Percentiles rank a stretch among this genome's conserved stretches.
phyloP scores from a whole-genome alignment of 1,284 basidiomycete genomes.

The Quambalaria eucalypti region DNA sequence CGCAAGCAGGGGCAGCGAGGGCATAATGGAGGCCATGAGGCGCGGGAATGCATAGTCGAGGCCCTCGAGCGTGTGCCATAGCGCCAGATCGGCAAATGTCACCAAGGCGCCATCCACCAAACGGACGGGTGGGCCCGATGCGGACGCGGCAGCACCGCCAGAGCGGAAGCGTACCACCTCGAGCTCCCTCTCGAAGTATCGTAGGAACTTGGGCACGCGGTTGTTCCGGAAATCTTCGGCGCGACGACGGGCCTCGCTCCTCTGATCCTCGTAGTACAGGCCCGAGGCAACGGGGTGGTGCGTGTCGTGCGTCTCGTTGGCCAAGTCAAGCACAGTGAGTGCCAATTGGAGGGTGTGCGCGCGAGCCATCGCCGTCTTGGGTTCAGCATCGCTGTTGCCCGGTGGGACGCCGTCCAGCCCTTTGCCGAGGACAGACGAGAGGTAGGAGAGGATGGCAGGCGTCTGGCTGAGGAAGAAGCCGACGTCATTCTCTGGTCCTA shows the following conservation, averaged over 20 bases:
- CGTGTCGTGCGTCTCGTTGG: conserved; percentile 49
- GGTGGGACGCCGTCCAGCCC: background rate
- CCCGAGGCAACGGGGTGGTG: conserved; percentile 20
- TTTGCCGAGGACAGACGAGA: conserved; percentile 47
- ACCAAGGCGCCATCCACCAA: too few species aligned
- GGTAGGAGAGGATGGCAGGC: conserved; percentile 50
- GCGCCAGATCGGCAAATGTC: conserved; percentile 51
- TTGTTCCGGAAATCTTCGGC: conserved; percentile 49
- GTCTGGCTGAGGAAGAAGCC: conserved; percentile 48
- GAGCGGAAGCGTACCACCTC: conserved; percentile 27
- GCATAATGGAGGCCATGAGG: conserved; percentile 41
- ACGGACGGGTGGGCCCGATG: conserved; percentile 49
- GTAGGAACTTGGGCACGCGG: conserved; percentile 54
- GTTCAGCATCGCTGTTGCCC: background rate
- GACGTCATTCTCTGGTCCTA: conserved; percentile 7
- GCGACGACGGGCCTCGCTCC: conserved; percentile 43
- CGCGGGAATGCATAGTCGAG: conserved; percentile 53
- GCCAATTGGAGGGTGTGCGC: conserved; percentile 47
- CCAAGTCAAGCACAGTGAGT: conserved; percentile 51
- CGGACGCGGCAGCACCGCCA: conserved; percentile 48
- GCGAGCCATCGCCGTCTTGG: background rate
- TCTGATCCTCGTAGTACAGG: conserved; percentile 52
- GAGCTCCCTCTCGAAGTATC: conserved; percentile 24
- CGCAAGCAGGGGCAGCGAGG: background rate
- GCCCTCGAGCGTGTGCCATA: conserved; percentile 49